These are phyloP conservation scores for Panicum virgatum DNA, from an alignment of 202 grass and related monocot species.

Conservation along the genomic window DNA sequence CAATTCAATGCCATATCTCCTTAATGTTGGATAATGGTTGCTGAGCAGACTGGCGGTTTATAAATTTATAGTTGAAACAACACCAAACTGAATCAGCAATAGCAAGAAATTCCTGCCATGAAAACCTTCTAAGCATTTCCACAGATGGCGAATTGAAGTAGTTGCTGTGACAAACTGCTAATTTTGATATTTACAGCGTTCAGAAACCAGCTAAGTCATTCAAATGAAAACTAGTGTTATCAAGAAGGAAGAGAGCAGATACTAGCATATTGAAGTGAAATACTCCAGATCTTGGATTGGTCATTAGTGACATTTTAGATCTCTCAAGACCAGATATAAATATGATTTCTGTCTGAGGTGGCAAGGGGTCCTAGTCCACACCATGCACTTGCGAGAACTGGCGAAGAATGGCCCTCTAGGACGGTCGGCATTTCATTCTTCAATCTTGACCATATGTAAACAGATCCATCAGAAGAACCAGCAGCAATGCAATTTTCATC, in stretches of 20 bases:
- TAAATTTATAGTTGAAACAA: background rate
- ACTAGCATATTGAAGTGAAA: constrained; percentile 25
- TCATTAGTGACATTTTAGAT: constrained; percentile 2
- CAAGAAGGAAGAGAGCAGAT: background rate
- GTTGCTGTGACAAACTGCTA: background rate
- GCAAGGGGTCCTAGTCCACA: constrained; percentile 68
- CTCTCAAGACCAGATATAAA: constrained; percentile 87
- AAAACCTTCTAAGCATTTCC: background rate
- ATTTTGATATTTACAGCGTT: constrained; percentile 39
- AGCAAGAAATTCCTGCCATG: background rate
- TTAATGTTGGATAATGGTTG: background rate
- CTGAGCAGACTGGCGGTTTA: background rate
- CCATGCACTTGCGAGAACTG: constrained; percentile 74
- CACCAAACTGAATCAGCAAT: background rate
- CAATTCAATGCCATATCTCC: constrained; percentile 1
- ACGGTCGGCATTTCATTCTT: constrained; percentile 51
- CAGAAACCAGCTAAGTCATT: constrained; percentile 28
- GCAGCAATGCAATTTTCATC: constrained; percentile 77
- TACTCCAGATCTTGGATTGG: constrained; percentile 15
- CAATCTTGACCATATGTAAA: constrained; percentile 85
- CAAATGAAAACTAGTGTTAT: constrained; percentile 33
- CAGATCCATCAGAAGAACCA: constrained; percentile 76
- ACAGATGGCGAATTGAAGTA: constrained; percentile 14
- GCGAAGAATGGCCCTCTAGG: constrained; percentile 69
- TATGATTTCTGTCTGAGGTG: constrained; percentile 80